Conservation (phyloP, 202 grass and related monocot species). For the Panicum hallii region DNA sequence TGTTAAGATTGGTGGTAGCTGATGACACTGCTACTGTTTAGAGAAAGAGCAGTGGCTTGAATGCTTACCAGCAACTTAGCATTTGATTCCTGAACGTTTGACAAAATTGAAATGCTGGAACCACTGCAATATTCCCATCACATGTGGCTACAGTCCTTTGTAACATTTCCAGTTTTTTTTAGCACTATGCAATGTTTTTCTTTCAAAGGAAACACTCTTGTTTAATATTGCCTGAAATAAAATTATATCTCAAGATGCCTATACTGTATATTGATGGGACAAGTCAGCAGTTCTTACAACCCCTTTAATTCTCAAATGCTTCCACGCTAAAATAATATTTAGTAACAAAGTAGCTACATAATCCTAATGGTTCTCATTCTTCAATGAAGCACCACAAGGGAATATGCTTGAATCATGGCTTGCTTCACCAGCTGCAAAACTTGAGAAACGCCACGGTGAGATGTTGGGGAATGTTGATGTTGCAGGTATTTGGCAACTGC, state of each 20-base stretch:
- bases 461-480: conserved; percentile 47
- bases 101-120: neutral
- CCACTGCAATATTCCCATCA: neutral
- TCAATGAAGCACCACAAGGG: conserved; percentile 59
- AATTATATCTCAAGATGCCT: conserved; percentile 13
- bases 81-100: neutral
- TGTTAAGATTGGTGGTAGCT: neutral
- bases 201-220: conserved; percentile 1
- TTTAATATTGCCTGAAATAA: conserved; percentile 6
- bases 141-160: conserved; percentile 14
- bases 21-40: neutral
- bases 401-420: conserved; percentile 81
- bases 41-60: neutral
- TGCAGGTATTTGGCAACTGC: conserved; percentile 50
- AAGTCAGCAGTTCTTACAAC: conserved; percentile 19
- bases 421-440: conserved; percentile 59
- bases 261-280: neutral
- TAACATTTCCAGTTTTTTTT: neutral
- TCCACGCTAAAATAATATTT: conserved; percentile 19
- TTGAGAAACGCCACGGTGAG: conserved; percentile 47
- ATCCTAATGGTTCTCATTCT: conserved; percentile 32
- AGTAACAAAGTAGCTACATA: conserved; percentile 13
- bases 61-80: neutral
- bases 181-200: neutral
- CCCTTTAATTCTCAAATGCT: conserved; percentile 26